Conservation (phyloP, 2,329 filamentous ascomycete species). For the Colletotrichum tropicicola region DNA sequence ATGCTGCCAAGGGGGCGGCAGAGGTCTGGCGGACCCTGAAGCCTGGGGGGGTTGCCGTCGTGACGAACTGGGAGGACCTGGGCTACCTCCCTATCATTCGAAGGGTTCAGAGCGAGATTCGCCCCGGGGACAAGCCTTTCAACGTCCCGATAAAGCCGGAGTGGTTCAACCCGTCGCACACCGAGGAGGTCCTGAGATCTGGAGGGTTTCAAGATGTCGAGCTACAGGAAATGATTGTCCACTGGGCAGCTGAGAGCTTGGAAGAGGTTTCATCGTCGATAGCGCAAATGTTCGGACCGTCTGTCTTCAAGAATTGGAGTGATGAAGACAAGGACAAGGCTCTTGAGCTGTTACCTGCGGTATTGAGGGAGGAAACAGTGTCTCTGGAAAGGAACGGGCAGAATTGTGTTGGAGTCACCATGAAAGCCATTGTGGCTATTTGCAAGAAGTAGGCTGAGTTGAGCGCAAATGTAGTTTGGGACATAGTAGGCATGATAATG, state of each 20-base stretch:
- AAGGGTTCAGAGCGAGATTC: constrained; percentile 23
- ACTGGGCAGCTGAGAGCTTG: constrained; percentile 5
- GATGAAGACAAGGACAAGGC: constrained; percentile 17
- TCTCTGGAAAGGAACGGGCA: not conserved
- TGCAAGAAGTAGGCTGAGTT: constrained; percentile 19
- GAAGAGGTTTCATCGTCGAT: constrained; percentile 1
- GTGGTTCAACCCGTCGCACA: constrained; percentile 20
- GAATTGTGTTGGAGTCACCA: not conserved
- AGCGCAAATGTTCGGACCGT: not conserved
- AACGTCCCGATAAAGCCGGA: constrained; percentile 22
- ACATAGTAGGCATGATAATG: too few relatives aligned
- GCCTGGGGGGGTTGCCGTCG: constrained; percentile 44
- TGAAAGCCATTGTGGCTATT: constrained; percentile 23
- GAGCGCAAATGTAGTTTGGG: too few relatives aligned
- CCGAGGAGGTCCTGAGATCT: not conserved
- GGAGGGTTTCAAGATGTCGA: constrained; percentile 19
- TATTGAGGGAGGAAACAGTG: not conserved
- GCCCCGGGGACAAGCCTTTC: constrained; percentile 26
- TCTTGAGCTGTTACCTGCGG: not conserved
- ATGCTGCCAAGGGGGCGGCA: constrained; percentile 40
- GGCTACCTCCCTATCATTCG: constrained; percentile 30
- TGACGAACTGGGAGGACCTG: constrained; percentile 40
- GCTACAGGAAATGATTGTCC: not conserved
- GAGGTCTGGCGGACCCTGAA: constrained; percentile 48
- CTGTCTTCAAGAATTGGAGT: constrained; percentile 4